Conservation (phyloP, 768 basidiomycete genomes). For the Termitomyces heimii region DNA sequence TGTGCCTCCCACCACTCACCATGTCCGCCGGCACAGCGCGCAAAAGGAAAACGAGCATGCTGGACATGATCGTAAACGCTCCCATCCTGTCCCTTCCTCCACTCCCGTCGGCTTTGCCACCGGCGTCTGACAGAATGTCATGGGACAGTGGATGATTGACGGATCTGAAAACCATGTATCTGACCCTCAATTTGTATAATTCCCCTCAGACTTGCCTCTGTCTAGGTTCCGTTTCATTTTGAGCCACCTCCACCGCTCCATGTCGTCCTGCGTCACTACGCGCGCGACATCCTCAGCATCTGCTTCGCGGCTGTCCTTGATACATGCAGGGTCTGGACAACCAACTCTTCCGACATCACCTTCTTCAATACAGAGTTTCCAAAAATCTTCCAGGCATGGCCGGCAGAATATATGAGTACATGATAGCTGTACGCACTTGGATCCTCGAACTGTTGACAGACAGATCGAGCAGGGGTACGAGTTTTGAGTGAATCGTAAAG, state of each 20-base stretch:
- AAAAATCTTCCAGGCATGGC: conserved; percentile 75
- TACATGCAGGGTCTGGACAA: conserved; percentile 77
- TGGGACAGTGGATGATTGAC: conserved; percentile 74
- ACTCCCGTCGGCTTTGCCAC: conserved; percentile 50
- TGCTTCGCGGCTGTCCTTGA: conserved; percentile 57
- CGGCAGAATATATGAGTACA: conserved; percentile 84
- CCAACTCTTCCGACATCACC: conserved; percentile 72
- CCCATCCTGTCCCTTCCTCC: conserved; percentile 64
- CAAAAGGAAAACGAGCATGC: conserved; percentile 78
- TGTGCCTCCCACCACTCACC: conserved; percentile 35
- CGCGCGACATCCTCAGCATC: conserved; percentile 67
- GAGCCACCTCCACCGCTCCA: conserved; percentile 75
- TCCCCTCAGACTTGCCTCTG: conserved; percentile 39
- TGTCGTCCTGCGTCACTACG: conserved; percentile 59
- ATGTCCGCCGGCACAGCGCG: conserved; percentile 74
- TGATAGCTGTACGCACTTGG: conserved; percentile 60
- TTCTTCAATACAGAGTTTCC: conserved; percentile 75
- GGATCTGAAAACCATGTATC: conserved; percentile 46
- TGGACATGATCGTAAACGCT: conserved; percentile 64
- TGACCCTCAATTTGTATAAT: not conserved
- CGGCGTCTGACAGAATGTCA: conserved; percentile 74
- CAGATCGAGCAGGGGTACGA: conserved; percentile 78
- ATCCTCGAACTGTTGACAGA: conserved; percentile 66
- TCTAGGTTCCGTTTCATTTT: conserved; percentile 68
- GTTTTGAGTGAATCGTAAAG: conserved; percentile 50